Conservation (phyloP, 2,329 filamentous ascomycete genomes). For the Colletotrichum gigasporum region DNA sequence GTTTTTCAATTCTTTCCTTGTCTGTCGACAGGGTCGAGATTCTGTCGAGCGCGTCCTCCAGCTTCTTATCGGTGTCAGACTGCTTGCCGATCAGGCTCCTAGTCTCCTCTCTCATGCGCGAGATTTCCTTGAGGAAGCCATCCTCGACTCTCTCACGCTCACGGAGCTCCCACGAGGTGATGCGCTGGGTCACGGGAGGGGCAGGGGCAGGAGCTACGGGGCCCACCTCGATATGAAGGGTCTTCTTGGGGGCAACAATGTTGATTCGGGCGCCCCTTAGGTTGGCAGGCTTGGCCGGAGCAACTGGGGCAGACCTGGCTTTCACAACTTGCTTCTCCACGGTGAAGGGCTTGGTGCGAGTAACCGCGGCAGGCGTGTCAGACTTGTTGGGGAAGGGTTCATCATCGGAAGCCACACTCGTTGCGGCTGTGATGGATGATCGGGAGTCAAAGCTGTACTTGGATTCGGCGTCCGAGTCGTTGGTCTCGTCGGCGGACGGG, state of each 20-base stretch:
- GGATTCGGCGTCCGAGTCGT: conserved; percentile 31
- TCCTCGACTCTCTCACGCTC: conserved; percentile 22
- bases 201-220: conserved; percentile 22
- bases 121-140: conserved; percentile 26
- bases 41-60: conserved; percentile 23
- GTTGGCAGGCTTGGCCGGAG: conserved; percentile 26
- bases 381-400: conserved; percentile 16
- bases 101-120: conserved; percentile 28
- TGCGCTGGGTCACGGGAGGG: conserved; percentile 14
- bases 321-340: conserved; percentile 15
- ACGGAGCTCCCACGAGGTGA: conserved; percentile 19
- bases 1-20: not conserved
- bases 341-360: conserved; percentile 6
- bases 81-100: conserved; percentile 24
- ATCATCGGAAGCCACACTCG: conserved; percentile 28
- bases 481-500: conserved; percentile 27
- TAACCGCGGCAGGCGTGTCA: not conserved
- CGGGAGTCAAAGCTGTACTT: conserved; percentile 30
- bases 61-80: conserved; percentile 20
- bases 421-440: conserved; percentile 30
- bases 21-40: not conserved
- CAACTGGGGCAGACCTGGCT: not conserved
- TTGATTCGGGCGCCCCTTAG: conserved; percentile 24
- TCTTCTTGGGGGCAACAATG: conserved; percentile 17
- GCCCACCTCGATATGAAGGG: conserved; percentile 11